Conservation (phyloP, 257 asterid genomes). For the Solanum microdontum region DNA sequence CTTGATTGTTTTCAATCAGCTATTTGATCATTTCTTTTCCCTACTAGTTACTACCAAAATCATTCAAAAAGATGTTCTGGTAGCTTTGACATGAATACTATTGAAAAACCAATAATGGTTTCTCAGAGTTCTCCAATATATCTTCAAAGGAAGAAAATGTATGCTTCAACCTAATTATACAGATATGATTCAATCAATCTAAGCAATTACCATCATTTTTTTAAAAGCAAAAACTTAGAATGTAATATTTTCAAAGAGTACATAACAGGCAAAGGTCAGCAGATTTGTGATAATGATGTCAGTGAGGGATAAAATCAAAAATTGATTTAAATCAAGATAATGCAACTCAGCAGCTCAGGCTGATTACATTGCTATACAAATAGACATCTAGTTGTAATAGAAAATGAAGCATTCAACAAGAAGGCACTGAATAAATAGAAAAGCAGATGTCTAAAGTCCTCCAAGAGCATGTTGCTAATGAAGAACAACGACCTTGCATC, state of each 20-base stretch:
- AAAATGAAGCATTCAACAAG: not conserved
- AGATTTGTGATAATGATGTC: not conserved
- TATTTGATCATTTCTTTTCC: not conserved
- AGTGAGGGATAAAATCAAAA: not conserved
- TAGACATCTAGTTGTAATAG: not conserved
- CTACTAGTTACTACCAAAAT: not conserved
- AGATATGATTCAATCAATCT: not conserved
- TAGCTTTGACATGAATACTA: not conserved
- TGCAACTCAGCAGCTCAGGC: not conserved
- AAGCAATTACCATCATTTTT: not conserved
- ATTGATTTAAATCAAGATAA: not conserved
- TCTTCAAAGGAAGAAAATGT: conserved; percentile 71
- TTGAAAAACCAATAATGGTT: conserved; percentile 52
- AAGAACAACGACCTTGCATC: not conserved
- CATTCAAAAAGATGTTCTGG: not conserved
- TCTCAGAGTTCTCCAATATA: conserved; percentile 60
- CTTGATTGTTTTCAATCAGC: not conserved
- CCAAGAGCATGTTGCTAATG: not conserved
- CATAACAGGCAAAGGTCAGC: not conserved
- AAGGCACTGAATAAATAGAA: not conserved
- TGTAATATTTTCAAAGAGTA: not conserved
- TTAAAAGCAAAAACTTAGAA: not conserved
- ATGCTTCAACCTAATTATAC: conserved; percentile 65
- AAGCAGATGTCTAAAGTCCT: not conserved
- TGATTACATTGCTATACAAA: not conserved